phyloP scores from a whole-genome alignment of 2,329 filamentous ascomycete genomes.

The Aspergillus tanneri region DNA sequence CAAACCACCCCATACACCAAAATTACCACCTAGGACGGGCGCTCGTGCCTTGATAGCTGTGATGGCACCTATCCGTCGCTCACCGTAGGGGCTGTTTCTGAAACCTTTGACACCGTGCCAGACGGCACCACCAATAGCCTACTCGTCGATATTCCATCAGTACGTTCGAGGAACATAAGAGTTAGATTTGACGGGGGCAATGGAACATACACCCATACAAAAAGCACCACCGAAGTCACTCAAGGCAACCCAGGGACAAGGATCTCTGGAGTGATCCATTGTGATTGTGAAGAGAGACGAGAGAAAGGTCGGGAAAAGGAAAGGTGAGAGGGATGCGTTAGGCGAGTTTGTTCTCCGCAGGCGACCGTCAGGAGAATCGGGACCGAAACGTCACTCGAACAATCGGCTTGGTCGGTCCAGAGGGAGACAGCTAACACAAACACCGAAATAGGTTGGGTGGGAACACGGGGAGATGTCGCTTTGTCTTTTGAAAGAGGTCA shows the following conservation, averaged over 20 bases:
- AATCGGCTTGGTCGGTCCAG: no score
- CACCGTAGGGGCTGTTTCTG: slow-evolving; percentile 84
- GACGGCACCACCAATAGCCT: slow-evolving; percentile 77
- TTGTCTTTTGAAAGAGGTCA: neutral
- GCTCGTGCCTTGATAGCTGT: slow-evolving; percentile 97
- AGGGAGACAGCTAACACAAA: no score
- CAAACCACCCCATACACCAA: slow-evolving; percentile 94
- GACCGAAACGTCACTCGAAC: no score
- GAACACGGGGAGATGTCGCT: neutral
- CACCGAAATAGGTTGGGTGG: no score
- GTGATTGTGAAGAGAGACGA: slow-evolving; percentile 11
- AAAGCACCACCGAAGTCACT: slow-evolving; percentile 98
- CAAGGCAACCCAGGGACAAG: slow-evolving; percentile 93
- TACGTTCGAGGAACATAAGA: neutral
- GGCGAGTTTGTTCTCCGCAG: no score
- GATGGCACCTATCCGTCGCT: slow-evolving; percentile 91
- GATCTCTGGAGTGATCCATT: slow-evolving; percentile 96
- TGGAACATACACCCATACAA: slow-evolving; percentile 83
- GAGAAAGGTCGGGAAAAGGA: neutral
- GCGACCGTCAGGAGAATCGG: no score
- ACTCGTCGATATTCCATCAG: slow-evolving; percentile 10
- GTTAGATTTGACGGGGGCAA: slow-evolving; percentile 1
- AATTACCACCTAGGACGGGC: slow-evolving; percentile 94
- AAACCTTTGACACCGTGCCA: slow-evolving; percentile 98
- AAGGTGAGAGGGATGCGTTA: no score